Conservation (phyloP, 345 rosid genomes). For the Camelina hispida region DNA sequence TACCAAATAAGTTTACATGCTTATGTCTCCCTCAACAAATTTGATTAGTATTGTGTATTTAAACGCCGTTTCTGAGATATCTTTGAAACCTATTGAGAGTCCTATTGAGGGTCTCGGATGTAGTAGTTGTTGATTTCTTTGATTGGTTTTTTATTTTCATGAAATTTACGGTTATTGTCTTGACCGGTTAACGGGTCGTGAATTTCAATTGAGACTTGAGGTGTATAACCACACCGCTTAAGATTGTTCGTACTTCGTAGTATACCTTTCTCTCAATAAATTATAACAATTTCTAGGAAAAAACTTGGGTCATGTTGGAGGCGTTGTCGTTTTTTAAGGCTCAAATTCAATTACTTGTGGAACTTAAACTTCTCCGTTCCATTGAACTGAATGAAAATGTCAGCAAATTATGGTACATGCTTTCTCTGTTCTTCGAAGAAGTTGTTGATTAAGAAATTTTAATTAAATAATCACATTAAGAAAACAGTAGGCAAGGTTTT, state of each 20-base stretch:
- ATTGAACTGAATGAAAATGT: constrained; percentile 9
- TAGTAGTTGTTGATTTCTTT: constrained; percentile 22
- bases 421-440: constrained; percentile 24
- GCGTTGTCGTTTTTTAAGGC: constrained; percentile 15
- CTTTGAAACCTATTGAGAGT: constrained; percentile 22
- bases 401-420: constrained; percentile 39
- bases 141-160: constrained; percentile 19
- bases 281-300: neutral
- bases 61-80: constrained; percentile 14
- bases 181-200: constrained; percentile 9
- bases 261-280: no score
- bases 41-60: constrained; percentile 37
- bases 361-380: neutral
- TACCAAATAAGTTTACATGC: constrained; percentile 36
- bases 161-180: constrained; percentile 18
- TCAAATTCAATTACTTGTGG: constrained; percentile 18
- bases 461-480: neutral
- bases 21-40: constrained; percentile 23
- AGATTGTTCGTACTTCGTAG: neutral
- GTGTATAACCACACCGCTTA: neutral
- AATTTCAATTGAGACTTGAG: neutral
- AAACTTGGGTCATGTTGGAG: constrained; percentile 25
- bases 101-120: constrained; percentile 19
- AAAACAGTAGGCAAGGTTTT: no score
- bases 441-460: neutral